These are phyloP conservation scores for Yamadazyma membranifaciens DNA, from an alignment of 1,139 yeast species.

Conservation along the genomic window DNA sequence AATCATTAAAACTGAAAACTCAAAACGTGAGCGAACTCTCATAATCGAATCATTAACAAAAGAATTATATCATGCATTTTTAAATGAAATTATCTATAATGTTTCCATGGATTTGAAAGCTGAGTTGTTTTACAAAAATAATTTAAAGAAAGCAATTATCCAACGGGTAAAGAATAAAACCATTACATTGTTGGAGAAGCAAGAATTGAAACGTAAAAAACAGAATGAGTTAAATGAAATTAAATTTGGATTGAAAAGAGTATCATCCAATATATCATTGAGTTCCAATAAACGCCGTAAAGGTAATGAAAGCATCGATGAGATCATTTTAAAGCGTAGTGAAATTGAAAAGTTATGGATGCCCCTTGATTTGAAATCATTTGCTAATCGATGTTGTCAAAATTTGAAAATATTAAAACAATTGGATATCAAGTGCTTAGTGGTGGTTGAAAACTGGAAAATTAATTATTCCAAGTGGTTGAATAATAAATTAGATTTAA, in stretches of 20 bases:
- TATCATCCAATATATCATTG: slow-evolving; percentile 17
- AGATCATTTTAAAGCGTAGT: slow-evolving; percentile 26
- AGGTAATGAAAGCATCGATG: slow-evolving; percentile 17
- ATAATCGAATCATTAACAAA: slow-evolving; percentile 39
- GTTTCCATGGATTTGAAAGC: slow-evolving; percentile 44
- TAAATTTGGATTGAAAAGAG: slow-evolving; percentile 28
- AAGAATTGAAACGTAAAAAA: slow-evolving; percentile 27
- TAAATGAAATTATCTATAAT: slow-evolving; percentile 53
- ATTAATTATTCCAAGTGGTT: slow-evolving; percentile 47
- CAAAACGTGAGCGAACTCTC: slow-evolving; percentile 23
- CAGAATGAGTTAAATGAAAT: slow-evolving; percentile 44
- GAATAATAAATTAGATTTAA: slow-evolving; percentile 35
- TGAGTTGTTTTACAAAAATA: slow-evolving; percentile 22
- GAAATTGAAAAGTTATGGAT: slow-evolving; percentile 41
- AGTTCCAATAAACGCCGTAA: slow-evolving; percentile 18
- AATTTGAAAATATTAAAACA: slow-evolving; percentile 22
- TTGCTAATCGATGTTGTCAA: slow-evolving; percentile 22
- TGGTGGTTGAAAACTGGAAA: slow-evolving; percentile 47
- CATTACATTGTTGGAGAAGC: slow-evolving; percentile 19
- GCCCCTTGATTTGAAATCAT: slow-evolving; percentile 32
- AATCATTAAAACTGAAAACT: slow-evolving; percentile 21
- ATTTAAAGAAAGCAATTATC: slow-evolving; percentile 25
- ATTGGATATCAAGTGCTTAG: slow-evolving; percentile 29
- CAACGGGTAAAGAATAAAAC: slow-evolving; percentile 27
- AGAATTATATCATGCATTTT: slow-evolving; percentile 57